Evolutionary conservation across 73 alveolate genomes (phyloP).

Genomic region (Paramecium tetraurelia): DNA sequence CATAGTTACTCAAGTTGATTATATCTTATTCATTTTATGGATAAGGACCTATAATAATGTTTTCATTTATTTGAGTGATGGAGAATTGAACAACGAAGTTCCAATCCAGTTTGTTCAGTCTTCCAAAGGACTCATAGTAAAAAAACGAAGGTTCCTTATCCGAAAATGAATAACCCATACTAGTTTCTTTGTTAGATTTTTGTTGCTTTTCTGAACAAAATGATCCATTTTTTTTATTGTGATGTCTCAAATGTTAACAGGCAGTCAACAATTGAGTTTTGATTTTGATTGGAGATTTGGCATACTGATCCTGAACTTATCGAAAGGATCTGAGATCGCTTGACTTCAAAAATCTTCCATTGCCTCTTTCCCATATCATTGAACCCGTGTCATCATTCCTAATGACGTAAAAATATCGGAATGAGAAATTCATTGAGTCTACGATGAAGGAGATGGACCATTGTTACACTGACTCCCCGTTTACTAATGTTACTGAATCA

Average conservation of each 20-base stretch:
- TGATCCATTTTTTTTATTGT: slow-evolving; percentile 6
- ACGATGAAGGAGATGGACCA: neutral
- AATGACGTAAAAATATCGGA: slow-evolving; percentile 22
- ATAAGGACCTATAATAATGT: slow-evolving; percentile 72
- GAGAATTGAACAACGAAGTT: slow-evolving; percentile 64
- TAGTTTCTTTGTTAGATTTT: neutral
- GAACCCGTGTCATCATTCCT: slow-evolving; percentile 7
- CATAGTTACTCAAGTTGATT: slow-evolving; percentile 23
- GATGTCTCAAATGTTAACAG: neutral
- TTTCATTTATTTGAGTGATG: slow-evolving; percentile 66
- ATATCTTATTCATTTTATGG: slow-evolving; percentile 69
- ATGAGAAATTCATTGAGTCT: neutral
- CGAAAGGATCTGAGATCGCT: neutral
- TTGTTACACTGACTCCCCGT: neutral
- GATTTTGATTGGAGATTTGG: neutral
- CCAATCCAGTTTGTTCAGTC: slow-evolving; percentile 57
- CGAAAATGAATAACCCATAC: neutral
- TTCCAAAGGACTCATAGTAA: slow-evolving; percentile 31
- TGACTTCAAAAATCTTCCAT: slow-evolving; percentile 3
- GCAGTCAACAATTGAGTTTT: neutral
- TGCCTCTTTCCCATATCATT: slow-evolving; percentile 50
- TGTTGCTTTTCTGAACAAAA: neutral
- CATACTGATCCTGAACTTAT: neutral
- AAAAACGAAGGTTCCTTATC: slow-evolving; percentile 23
- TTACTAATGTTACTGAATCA: neutral